Conservation (phyloP, 768 basidiomycete genomes). For the Rhizopogon vinicolor region DNA sequence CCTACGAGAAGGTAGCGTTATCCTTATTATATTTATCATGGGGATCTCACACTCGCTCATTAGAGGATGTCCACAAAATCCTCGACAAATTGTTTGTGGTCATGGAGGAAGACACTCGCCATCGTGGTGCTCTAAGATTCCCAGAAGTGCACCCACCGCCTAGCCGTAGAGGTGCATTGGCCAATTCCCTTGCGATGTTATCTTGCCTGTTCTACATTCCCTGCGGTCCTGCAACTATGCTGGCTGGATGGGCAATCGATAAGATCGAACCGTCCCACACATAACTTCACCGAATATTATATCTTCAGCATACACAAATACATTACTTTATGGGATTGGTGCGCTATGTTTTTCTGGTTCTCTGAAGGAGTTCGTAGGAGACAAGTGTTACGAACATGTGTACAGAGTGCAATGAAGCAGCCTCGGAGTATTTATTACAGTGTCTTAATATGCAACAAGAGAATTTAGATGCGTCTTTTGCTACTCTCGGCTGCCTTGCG, state of each 20-base stretch:
- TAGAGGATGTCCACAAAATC: neutral
- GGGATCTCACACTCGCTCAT: neutral
- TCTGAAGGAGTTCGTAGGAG: neutral
- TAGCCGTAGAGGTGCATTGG: neutral
- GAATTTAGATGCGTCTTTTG: slow-evolving; percentile 27
- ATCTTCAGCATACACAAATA: no score
- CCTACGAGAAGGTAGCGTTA: neutral
- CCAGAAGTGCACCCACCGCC: neutral
- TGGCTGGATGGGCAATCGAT: neutral
- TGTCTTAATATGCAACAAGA: neutral
- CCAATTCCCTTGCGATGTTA: neutral
- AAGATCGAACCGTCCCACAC: neutral
- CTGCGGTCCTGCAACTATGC: neutral
- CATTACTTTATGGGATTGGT: no score
- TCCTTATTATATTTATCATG: no score
- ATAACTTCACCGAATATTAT: neutral
- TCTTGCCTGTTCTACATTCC: neutral
- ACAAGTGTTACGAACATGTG: neutral
- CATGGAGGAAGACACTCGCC: neutral
- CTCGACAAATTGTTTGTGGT: neutral
- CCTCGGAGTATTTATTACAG: neutral
- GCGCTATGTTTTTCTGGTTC: no score
- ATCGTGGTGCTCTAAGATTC: neutral
- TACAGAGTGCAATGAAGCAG: neutral
- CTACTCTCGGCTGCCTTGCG: slow-evolving; percentile 33